Conservation (phyloP, 306 rosid species). For the Fragaria ananassa region DNA sequence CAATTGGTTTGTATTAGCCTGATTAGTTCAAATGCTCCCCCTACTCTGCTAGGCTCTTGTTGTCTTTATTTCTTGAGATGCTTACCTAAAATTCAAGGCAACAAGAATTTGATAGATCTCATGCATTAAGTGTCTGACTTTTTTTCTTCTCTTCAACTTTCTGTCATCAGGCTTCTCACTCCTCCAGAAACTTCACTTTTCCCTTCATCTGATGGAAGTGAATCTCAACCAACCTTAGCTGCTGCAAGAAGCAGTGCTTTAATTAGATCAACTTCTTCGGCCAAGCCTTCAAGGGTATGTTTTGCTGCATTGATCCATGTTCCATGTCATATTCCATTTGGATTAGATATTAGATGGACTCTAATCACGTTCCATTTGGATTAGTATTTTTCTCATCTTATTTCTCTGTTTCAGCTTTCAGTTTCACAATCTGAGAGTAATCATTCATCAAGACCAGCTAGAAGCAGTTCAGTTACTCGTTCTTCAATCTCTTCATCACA, state of each 20-base stretch:
- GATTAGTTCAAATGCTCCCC: neutral
- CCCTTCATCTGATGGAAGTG: slow-evolving; percentile 61
- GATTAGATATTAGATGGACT: neutral
- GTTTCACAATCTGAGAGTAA: slow-evolving; percentile 77
- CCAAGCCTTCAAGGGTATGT: slow-evolving; percentile 83
- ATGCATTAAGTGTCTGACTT: neutral
- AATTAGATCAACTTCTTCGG: slow-evolving; percentile 60
- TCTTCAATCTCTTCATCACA: slow-evolving; percentile 64
- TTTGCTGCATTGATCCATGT: slow-evolving; percentile 14
- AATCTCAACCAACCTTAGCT: slow-evolving; percentile 42
- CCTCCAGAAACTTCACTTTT: slow-evolving; percentile 93
- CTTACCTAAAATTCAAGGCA: neutral
- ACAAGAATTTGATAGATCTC: neutral
- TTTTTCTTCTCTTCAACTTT: neutral
- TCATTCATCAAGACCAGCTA: slow-evolving; percentile 67
- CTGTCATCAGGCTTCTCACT: slow-evolving; percentile 83
- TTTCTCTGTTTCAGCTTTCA: slow-evolving; percentile 67
- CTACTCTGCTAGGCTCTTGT: neutral
- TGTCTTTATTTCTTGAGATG: neutral
- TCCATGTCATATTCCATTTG: neutral
- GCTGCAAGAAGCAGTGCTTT: slow-evolving; percentile 54
- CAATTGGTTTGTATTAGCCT: neutral
- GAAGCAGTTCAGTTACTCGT: slow-evolving; percentile 97
- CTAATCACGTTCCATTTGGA: neutral
- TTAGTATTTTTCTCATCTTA: slow-evolving; percentile 8